These are phyloP conservation scores for Colletotrichum godetiae DNA, from an alignment of 2,329 filamentous ascomycete species.

Conservation along the genomic window DNA sequence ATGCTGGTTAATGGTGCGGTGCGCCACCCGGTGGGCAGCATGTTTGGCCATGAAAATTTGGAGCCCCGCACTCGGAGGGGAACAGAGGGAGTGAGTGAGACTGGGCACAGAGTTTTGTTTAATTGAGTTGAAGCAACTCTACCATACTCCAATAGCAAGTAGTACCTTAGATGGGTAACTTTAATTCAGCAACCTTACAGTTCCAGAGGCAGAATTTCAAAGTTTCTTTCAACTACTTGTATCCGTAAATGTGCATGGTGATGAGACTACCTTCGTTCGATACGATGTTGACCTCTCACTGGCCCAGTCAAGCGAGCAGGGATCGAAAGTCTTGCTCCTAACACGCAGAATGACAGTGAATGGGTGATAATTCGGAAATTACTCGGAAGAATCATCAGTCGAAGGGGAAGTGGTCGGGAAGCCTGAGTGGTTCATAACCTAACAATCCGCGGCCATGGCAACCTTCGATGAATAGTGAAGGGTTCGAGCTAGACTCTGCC, in stretches of 20 bases:
- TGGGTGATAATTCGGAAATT: neutral
- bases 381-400: neutral
- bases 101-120: neutral
- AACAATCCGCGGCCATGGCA: neutral
- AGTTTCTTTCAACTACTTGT: neutral
- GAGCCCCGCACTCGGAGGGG: constrained; percentile 32
- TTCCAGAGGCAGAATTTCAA: neutral
- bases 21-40: constrained; percentile 9
- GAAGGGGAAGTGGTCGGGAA: neutral
- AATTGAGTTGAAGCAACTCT: constrained; percentile 7
- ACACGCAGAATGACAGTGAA: too few relatives aligned
- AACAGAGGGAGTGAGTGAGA: neutral
- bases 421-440: neutral
- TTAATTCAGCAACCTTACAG: constrained; percentile 10
- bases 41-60: constrained; percentile 27
- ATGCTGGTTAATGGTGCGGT: neutral
- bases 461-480: neutral
- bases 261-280: neutral
- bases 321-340: neutral
- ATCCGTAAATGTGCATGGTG: neutral
- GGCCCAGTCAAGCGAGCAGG: neutral
- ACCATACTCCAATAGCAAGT: neutral
- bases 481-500: neutral
- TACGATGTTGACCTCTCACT: neutral
- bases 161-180: too few relatives aligned